Percentiles rank a stretch among this genome's conserved stretches.
Evolutionary conservation across 2,329 filamentous ascomycete genomes (phyloP).

Genomic region (Aplosporella prunicola): DNA sequence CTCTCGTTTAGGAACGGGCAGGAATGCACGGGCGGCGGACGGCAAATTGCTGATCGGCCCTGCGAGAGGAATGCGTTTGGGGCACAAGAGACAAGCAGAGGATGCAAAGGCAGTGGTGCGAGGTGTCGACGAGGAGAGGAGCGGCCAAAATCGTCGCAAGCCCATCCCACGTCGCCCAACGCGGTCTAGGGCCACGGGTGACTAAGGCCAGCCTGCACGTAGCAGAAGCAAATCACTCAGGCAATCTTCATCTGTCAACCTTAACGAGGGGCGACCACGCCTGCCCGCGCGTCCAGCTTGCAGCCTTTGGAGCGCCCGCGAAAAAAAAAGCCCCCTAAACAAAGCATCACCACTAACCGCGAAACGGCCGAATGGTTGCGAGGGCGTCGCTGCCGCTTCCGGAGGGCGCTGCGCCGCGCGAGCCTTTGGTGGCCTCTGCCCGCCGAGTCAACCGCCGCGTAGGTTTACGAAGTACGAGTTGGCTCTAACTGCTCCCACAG

Average conservation of each 20-base stretch:
- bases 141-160: conserved; percentile 10
- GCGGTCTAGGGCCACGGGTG: conserved; percentile 7
- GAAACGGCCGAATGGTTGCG: too few relatives aligned
- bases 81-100: conserved; percentile 6
- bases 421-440: not conserved
- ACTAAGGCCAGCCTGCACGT: too few relatives aligned
- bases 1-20: conserved; percentile 14
- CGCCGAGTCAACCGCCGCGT: not conserved
- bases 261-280: too few relatives aligned
- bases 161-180: conserved; percentile 8
- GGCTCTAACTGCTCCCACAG: too few relatives aligned
- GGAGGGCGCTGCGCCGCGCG: not conserved
- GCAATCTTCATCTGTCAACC: too few relatives aligned
- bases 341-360: too few relatives aligned
- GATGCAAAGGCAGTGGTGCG: conserved; percentile 3
- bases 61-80: conserved; percentile 11
- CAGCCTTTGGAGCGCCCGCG: too few relatives aligned
- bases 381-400: conserved; percentile 1
- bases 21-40: conserved; percentile 13
- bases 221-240: too few relatives aligned
- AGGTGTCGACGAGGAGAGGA: conserved; percentile 6
- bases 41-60: conserved; percentile 11
- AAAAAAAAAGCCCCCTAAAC: too few relatives aligned
- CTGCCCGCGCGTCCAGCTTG: too few relatives aligned
- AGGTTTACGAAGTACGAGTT: too few relatives aligned